Base-by-base conservation (phyloP, 1,284 basidiomycete genomes). In the Mycena sp. region DNA sequence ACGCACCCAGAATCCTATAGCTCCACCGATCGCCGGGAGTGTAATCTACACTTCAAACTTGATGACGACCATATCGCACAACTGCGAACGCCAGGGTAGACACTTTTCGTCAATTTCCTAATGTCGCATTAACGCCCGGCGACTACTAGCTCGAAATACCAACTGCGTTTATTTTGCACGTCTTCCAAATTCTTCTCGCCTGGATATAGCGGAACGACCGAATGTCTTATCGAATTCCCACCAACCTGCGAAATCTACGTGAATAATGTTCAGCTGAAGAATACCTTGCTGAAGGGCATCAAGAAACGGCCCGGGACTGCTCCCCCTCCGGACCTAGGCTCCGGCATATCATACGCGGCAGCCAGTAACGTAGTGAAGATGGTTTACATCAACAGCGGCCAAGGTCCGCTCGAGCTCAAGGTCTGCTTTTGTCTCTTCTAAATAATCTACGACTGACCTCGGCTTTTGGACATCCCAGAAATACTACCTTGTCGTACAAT, bases 271-370 rank as follows among this genome's bases (percentile, higher is more conserved):
- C 80, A 84, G 49, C 77, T 97, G 26, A 60, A 63, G 30, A 80
- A 82, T 11, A 92, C 92, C 50, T 96, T 91, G 74, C 79, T 95
- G 68, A 94, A 95, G 73, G 96, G 96, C 1, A 80, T 98, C 71
- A 96, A 98, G 82, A 98, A 97, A 77, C 96, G 95, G 72, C 91
- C 95, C 17, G 96, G 96, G 1, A 98, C 94, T 56, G 94, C 96
- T 0, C 95, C 96, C n/a, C 96, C 96, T 0, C 91, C 95, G 6
- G 90, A 97, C 72, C 6, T 62, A 3, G 43, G 37, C 16, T 12
- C 29, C 26, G 25, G 38, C n/a, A 28, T 35, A 14, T 14, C 9
- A 35, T 9, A 10, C 14, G n/a, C 16, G 9, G 2, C 2, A 11
- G 49, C 74, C 83, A 23, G 74, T 61, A 95, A 94, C 71, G 85